Evolutionary conservation across 2,329 filamentous ascomycete species (phyloP).

Genomic region (Teratosphaeria epicoccoides): DNA sequence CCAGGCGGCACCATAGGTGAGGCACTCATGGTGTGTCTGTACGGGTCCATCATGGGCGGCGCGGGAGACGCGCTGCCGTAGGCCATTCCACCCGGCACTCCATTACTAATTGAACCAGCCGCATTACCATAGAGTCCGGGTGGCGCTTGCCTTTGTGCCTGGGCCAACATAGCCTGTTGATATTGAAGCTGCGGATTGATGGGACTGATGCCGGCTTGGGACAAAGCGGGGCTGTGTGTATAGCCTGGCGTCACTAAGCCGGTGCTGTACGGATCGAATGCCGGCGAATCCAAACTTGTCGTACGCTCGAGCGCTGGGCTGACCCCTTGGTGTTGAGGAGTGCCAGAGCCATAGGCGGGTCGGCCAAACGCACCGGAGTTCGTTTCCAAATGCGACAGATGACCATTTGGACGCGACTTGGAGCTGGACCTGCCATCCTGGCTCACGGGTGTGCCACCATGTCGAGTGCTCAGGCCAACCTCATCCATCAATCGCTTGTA

Average conservation of each 20-base stretch:
- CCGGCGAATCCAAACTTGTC: constrained; percentile 38
- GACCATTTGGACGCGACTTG: constrained; percentile 24
- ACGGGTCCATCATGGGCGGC: constrained; percentile 30
- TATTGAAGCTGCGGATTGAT: constrained; percentile 45
- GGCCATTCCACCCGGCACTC: constrained; percentile 12
- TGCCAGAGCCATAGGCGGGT: constrained; percentile 20
- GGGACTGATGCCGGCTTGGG: constrained; percentile 24
- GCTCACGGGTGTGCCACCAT: constrained; percentile 25
- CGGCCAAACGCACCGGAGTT: constrained; percentile 23
- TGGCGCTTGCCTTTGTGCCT: constrained; percentile 28
- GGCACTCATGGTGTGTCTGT: constrained; percentile 28
- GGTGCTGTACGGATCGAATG: constrained; percentile 36
- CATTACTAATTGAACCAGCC: constrained; percentile 5
- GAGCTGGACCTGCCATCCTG: constrained; percentile 27
- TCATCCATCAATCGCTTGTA: constrained; percentile 99
- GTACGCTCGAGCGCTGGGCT: constrained; percentile 33
- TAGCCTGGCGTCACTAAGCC: constrained; percentile 26
- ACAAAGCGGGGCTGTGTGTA: constrained; percentile 27
- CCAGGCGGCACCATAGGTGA: constrained; percentile 33
- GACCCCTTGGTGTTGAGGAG: constrained; percentile 21
- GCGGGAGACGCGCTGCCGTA: constrained; percentile 19
- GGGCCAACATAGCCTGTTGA: constrained; percentile 43
- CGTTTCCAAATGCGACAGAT: constrained; percentile 24
- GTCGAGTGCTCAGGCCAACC: constrained; percentile 65
- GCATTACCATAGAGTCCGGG: constrained; percentile 23